Conservation (phyloP, 495 filamentous ascomycete genomes). For the Beverwykella pulmonaria region DNA sequence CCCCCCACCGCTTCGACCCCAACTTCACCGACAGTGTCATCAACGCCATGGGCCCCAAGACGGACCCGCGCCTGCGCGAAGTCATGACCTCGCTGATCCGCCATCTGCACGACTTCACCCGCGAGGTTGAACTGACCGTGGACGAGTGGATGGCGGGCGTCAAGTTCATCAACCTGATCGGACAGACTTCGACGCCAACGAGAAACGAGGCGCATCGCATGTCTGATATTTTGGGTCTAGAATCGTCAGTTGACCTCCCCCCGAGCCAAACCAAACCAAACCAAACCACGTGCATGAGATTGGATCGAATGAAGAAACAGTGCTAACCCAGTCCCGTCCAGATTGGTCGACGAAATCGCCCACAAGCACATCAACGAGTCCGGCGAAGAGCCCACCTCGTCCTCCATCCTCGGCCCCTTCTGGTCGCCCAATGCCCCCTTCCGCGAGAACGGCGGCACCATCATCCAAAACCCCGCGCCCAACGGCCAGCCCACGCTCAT, state of each 20-base stretch:
- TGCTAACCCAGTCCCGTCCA: slow-evolving; percentile 38
- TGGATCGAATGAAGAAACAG: too few species aligned
- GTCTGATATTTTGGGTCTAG: slow-evolving; percentile 78
- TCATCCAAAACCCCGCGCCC: slow-evolving; percentile 71
- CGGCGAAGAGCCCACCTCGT: slow-evolving; percentile 72
- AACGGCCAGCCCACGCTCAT: slow-evolving; percentile 69
- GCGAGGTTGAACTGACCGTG: slow-evolving; percentile 76
- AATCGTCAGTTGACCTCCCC: slow-evolving; percentile 59
- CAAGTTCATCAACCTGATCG: slow-evolving; percentile 57
- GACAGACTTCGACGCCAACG: slow-evolving; percentile 59
- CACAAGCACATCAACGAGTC: slow-evolving; percentile 75
- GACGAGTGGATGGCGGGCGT: slow-evolving; percentile 82
- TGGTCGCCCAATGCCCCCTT: slow-evolving; percentile 83
- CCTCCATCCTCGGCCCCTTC: slow-evolving; percentile 84
- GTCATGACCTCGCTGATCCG: slow-evolving; percentile 68
- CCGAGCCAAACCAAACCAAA: too few species aligned
- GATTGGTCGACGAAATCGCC: slow-evolving; percentile 81
- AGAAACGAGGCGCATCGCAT: slow-evolving; percentile 79
- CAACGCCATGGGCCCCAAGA: slow-evolving; percentile 74
- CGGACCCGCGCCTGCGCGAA: slow-evolving; percentile 65
- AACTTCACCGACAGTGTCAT: slow-evolving; percentile 76
- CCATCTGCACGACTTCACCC: slow-evolving; percentile 82
- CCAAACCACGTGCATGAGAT: too few species aligned
- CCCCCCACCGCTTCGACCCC: slow-evolving; percentile 59
- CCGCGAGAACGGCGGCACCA: slow-evolving; percentile 68